phyloP scores from a whole-genome alignment of 176 grass and related monocot species.

The Phoenix dactylifera region DNA sequence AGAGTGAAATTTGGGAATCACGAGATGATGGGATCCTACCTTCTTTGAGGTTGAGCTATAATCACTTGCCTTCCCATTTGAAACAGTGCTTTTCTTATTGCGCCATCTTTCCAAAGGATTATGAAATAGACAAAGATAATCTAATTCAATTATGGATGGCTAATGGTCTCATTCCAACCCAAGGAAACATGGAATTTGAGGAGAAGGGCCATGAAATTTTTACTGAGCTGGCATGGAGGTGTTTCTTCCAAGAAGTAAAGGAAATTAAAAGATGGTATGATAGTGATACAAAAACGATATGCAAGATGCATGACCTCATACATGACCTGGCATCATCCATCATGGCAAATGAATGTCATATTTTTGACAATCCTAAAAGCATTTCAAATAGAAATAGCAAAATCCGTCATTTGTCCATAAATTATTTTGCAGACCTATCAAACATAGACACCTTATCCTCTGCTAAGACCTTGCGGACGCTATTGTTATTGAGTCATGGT shows the following conservation, averaged over 20 bases:
- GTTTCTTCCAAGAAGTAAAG: conserved; percentile 14
- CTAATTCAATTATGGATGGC: conserved; percentile 31
- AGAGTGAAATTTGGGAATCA: conserved; percentile 14
- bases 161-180: conserved; percentile 17
- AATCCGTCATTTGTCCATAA: not conserved
- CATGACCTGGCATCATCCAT: conserved; percentile 26
- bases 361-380: no score
- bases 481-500: no score
- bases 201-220: conserved; percentile 16
- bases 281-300: not conserved
- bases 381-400: no score
- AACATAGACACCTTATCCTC: no score
- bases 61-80: conserved; percentile 14
- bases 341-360: not conserved
- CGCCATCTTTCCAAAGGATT: conserved; percentile 23
- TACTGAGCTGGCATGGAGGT: conserved; percentile 6
- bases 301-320: conserved; percentile 19
- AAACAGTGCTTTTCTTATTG: conserved; percentile 28
- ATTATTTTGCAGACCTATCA: no score
- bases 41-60: conserved; percentile 20
- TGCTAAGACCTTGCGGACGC: no score
- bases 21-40: not conserved
- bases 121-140: conserved; percentile 4
- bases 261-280: not conserved
- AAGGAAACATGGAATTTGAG: not conserved